Evolutionary conservation across 2,329 filamentous ascomycete genomes (phyloP).

Genomic region (Neurospora sp.): DNA sequence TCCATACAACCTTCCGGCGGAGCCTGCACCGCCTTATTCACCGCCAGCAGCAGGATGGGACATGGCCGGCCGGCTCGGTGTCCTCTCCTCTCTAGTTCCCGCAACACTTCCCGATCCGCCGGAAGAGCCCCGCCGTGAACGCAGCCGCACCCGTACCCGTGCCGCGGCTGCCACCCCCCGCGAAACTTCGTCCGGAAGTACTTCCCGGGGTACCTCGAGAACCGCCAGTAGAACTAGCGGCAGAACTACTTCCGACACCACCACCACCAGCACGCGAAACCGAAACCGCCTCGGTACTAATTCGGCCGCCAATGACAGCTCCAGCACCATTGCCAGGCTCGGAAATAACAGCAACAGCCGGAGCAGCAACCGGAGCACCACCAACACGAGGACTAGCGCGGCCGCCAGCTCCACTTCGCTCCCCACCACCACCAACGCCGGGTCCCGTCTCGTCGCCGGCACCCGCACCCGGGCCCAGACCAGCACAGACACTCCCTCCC

Average conservation of each 20-base stretch:
- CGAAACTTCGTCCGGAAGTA: constrained; percentile 19
- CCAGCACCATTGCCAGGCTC: neutral
- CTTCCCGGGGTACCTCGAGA: neutral
- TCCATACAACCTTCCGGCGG: constrained; percentile 26
- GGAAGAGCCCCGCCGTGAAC: neutral
- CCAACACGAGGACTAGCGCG: neutral
- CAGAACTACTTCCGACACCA: neutral
- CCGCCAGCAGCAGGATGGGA: constrained; percentile 21
- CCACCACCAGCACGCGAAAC: neutral
- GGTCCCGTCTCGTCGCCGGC: constrained; percentile 5
- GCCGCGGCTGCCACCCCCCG: constrained; percentile 24
- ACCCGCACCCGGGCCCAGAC: neutral
- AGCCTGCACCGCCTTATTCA: constrained; percentile 42
- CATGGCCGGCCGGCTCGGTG: neutral
- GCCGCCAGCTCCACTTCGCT: neutral
- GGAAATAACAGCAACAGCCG: neutral
- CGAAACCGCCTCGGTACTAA: neutral
- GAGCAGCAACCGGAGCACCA: constrained; percentile 10
- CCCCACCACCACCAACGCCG: neutral
- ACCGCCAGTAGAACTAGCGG: neutral
- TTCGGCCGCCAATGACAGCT: neutral
- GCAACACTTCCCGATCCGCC: neutral
- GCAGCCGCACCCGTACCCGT: neutral
- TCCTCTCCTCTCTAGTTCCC: neutral
- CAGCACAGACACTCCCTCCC: neutral